These are phyloP conservation scores for Macrolepiota albuminosa DNA, from an alignment of 768 basidiomycete species.

Conservation along the genomic window DNA sequence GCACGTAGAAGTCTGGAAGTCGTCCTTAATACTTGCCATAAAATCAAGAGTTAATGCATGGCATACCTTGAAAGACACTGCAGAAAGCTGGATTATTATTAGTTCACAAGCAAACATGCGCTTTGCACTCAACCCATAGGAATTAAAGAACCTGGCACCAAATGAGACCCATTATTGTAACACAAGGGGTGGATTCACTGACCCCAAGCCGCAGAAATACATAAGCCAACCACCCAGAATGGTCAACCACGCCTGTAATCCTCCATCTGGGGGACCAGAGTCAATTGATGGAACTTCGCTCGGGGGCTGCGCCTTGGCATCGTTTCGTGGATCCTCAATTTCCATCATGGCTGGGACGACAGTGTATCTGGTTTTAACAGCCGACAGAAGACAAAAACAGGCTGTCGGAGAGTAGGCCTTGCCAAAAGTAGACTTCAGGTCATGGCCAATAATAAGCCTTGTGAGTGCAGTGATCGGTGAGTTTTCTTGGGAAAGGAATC, in stretches of 20 bases:
- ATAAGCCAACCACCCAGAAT: slow-evolving; percentile 14
- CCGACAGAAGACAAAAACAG: neutral
- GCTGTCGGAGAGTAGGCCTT: neutral
- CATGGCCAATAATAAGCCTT: neutral
- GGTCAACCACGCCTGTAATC: slow-evolving; percentile 13
- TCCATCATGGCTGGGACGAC: neutral
- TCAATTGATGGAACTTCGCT: neutral
- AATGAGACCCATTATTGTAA: neutral
- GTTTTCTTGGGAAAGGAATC: neutral
- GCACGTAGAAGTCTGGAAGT: slow-evolving; percentile 13
- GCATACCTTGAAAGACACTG: slow-evolving; percentile 15
- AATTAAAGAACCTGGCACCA: slow-evolving; percentile 13
- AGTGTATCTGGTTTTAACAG: neutral
- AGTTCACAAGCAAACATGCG: neutral
- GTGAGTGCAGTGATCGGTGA: neutral
- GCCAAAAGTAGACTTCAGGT: neutral
- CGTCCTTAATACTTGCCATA: neutral
- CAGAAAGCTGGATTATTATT: neutral
- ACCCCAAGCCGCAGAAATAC: slow-evolving; percentile 16
- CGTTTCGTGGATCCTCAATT: neutral
- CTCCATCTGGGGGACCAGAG: slow-evolving; percentile 6
- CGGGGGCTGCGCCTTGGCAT: neutral
- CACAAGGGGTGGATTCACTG: neutral
- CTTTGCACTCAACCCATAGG: slow-evolving; percentile 12
- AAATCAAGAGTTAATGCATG: neutral